phyloP scores from a whole-genome alignment of 2,329 filamentous ascomycete species.

The Claviceps africana region DNA sequence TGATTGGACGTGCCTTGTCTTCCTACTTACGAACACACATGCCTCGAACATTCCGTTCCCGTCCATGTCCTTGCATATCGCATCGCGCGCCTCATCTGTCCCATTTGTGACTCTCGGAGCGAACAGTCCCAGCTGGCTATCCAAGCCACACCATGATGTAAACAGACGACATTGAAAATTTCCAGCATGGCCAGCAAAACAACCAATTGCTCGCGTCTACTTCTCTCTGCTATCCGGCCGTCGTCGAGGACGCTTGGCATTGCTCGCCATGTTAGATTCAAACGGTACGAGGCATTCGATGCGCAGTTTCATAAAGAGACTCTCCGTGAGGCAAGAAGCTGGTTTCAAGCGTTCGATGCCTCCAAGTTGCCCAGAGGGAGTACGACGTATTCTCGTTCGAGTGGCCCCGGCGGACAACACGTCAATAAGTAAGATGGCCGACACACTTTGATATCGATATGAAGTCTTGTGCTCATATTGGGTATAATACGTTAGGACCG shows the following conservation, averaged over 20 bases:
- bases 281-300: constrained; percentile 34
- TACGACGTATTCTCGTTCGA: constrained; percentile 43
- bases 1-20: not conserved
- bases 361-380: constrained; percentile 34
- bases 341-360: constrained; percentile 32
- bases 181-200: not conserved
- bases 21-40: not conserved
- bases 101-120: not conserved
- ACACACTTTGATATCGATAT: constrained; percentile 13
- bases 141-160: not conserved
- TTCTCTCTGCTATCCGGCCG: not conserved
- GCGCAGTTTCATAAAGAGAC: constrained; percentile 34
- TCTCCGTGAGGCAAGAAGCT: constrained; percentile 36
- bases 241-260: not conserved
- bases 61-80: not conserved
- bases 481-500: constrained; percentile 32
- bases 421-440: constrained; percentile 40
- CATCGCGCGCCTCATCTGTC: not conserved
- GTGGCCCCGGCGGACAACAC: constrained; percentile 46
- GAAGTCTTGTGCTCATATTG: not conserved
- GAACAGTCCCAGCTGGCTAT: not conserved
- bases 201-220: not conserved
- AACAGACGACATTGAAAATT: not conserved
- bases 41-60: not conserved
- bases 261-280: constrained; percentile 11